Percentiles rank a stretch among this genome's conserved stretches.
Conservation (phyloP, 805 yeast species). For the Saccharomyces kudriavzevii region DNA sequence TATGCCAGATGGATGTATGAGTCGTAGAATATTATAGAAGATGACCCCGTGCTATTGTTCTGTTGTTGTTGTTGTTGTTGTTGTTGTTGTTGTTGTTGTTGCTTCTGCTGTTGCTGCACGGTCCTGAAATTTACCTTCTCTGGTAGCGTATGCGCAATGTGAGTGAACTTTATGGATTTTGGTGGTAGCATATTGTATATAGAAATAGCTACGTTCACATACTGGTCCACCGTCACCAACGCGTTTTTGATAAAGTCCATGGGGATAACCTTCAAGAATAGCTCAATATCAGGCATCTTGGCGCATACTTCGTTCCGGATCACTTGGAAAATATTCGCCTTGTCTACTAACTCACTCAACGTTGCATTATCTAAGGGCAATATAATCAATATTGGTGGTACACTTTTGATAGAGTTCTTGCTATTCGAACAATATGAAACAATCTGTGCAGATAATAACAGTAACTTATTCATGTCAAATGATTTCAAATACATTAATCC, state of each 20-base stretch:
- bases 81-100: slow-evolving; percentile 1
- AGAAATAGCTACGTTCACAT: slow-evolving; percentile 40
- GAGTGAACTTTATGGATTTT: slow-evolving; percentile 28
- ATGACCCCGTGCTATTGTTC: slow-evolving; percentile 6
- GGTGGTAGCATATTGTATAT: slow-evolving; percentile 48
- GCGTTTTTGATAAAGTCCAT: slow-evolving; percentile 34
- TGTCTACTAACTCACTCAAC: slow-evolving; percentile 39
- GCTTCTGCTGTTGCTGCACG: slow-evolving; percentile 21
- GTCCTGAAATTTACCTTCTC: slow-evolving; percentile 38
- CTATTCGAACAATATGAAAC: slow-evolving; percentile 29
- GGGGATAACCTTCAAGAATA: slow-evolving; percentile 36
- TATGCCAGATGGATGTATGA: slow-evolving; percentile 79
- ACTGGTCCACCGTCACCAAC: slow-evolving; percentile 23
- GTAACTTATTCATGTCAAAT: slow-evolving; percentile 38
- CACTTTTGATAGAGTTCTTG: slow-evolving; percentile 21
- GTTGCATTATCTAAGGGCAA: slow-evolving; percentile 20
- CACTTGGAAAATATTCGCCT: slow-evolving; percentile 39
- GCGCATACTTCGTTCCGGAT: slow-evolving; percentile 35
- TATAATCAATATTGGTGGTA: slow-evolving; percentile 24
- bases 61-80: slow-evolving; percentile 39
- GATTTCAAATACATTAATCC: slow-evolving; percentile 24
- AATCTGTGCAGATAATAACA: slow-evolving; percentile 42
- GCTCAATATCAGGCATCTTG: slow-evolving; percentile 23
- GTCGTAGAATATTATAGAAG: slow-evolving; percentile 37
- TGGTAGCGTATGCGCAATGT: slow-evolving; percentile 37